Conservation (phyloP, 2,329 filamentous ascomycete species). For the Xylariaceae sp. region DNA sequence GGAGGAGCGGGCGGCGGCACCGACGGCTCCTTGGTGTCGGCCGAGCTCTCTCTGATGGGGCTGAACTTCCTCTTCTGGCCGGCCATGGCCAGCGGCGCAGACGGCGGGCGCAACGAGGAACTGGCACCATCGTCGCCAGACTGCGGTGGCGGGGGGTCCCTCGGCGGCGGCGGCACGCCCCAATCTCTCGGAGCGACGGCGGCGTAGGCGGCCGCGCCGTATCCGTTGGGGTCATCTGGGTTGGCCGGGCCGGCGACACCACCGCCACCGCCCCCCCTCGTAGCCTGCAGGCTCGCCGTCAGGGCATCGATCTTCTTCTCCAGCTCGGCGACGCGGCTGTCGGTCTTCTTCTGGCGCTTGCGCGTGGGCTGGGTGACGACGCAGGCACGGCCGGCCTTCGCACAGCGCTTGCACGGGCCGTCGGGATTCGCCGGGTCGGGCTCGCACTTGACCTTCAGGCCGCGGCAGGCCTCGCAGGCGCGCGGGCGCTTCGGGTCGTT, state of each 20-base stretch:
- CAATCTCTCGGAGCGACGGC: slow-evolving; percentile 14
- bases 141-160: slow-evolving; percentile 6
- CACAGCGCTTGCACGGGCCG: slow-evolving; percentile 66
- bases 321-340: slow-evolving; percentile 79
- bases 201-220: slow-evolving; percentile 2
- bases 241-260: slow-evolving; percentile 2
- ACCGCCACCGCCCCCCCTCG: slow-evolving; percentile 23
- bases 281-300: slow-evolving; percentile 68
- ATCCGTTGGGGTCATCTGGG: slow-evolving; percentile 14
- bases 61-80: slow-evolving; percentile 34
- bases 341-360: slow-evolving; percentile 87
- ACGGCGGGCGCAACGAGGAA: background rate
- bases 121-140: too few relatives aligned
- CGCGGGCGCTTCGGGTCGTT: slow-evolving; percentile 58
- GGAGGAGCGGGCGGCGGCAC: slow-evolving; percentile 6
- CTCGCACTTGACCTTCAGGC: slow-evolving; percentile 79
- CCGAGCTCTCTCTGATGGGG: slow-evolving; percentile 15
- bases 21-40: slow-evolving; percentile 17
- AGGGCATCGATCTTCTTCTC: slow-evolving; percentile 89
- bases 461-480: slow-evolving; percentile 69
- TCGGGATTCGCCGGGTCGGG: slow-evolving; percentile 56
- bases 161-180: slow-evolving; percentile 12
- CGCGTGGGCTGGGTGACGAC: slow-evolving; percentile 66
- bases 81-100: slow-evolving; percentile 15
- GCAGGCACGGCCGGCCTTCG: slow-evolving; percentile 71